These are phyloP conservation scores for Rhizoctonia solani DNA, from an alignment of 1,284 basidiomycete species.

Conservation along the genomic window DNA sequence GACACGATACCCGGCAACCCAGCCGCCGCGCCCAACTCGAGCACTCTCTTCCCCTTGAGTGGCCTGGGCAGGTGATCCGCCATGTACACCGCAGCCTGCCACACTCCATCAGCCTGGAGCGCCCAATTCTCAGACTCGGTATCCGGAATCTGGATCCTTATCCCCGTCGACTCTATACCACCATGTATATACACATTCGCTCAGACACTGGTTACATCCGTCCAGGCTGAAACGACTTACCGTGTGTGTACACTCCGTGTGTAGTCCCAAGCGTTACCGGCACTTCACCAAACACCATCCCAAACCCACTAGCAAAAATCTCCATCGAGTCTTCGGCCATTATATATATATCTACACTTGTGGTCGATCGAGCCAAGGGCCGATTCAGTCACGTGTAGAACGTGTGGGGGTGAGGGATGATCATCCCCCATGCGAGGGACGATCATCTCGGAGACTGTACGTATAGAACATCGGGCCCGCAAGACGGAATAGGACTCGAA, in stretches of 20 bases:
- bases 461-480: not conserved
- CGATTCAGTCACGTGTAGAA: constrained; percentile 26
- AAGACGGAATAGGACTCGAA: too few species aligned
- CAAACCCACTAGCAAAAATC: constrained; percentile 28
- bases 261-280: constrained; percentile 20
- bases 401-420: not conserved
- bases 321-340: not conserved
- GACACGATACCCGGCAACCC: constrained; percentile 36
- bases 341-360: not conserved
- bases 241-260: constrained; percentile 6
- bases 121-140: constrained; percentile 36
- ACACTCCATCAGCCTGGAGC: constrained; percentile 37
- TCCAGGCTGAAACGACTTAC: not conserved
- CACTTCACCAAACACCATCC: constrained; percentile 18
- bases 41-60: constrained; percentile 14
- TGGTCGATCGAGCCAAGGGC: constrained; percentile 17
- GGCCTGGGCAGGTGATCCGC: constrained; percentile 27
- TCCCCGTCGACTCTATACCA: not conserved
- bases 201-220: too few species aligned
- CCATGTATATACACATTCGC: not conserved
- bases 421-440: not conserved
- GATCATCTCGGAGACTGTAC: not conserved
- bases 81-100: constrained; percentile 37
- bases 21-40: constrained; percentile 37
- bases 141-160: constrained; percentile 22